phyloP scores from a whole-genome alignment of 2,329 filamentous ascomycete species.

The Fonsecaea nubica region DNA sequence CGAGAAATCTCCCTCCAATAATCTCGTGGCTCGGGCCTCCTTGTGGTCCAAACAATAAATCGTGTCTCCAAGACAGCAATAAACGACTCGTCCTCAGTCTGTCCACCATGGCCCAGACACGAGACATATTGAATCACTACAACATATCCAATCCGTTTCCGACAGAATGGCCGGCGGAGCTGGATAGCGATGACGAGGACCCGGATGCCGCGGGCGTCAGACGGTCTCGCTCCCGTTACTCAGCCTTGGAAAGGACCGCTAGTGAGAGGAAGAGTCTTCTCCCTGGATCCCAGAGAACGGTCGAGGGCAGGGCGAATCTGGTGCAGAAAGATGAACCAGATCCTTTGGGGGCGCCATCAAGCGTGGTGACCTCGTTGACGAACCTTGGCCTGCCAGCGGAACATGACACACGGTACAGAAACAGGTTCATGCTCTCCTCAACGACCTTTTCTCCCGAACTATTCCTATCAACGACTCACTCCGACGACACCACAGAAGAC shows the following conservation, averaged over 20 bases:
- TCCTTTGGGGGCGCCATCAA: slow-evolving; percentile 84
- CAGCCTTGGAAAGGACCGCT: slow-evolving; percentile 77
- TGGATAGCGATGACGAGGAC: slow-evolving; percentile 71
- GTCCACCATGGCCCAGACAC: slow-evolving; percentile 69
- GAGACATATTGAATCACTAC: slow-evolving; percentile 85
- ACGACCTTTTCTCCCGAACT: slow-evolving; percentile 90
- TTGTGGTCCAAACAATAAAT: slow-evolving; percentile 36
- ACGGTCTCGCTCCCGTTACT: slow-evolving; percentile 78
- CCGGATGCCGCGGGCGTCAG: slow-evolving; percentile 46
- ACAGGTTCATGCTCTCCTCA: slow-evolving; percentile 92
- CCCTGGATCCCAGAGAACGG: slow-evolving; percentile 71
- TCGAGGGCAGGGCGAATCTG: slow-evolving; percentile 73
- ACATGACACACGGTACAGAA: slow-evolving; percentile 80
- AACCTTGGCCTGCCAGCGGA: slow-evolving; percentile 79
- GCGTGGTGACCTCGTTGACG: slow-evolving; percentile 80
- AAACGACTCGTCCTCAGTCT: slow-evolving; percentile 4
- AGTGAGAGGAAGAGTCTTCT: slow-evolving; percentile 71
- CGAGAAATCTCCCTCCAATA: slow-evolving; percentile 33
- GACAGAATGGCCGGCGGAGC: slow-evolving; percentile 82
- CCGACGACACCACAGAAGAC: slow-evolving; percentile 79
- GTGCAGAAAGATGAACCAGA: slow-evolving; percentile 93
- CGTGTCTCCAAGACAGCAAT: slow-evolving; percentile 30
- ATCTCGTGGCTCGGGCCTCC: slow-evolving; percentile 30
- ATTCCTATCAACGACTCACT: slow-evolving; percentile 91
- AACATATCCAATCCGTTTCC: slow-evolving; percentile 80